A percentile compares a stretch with the other conserved stretches of the same genome.
Conservation (phyloP, 805 yeast genomes). For the Wickerhamiella azymoides region DNA sequence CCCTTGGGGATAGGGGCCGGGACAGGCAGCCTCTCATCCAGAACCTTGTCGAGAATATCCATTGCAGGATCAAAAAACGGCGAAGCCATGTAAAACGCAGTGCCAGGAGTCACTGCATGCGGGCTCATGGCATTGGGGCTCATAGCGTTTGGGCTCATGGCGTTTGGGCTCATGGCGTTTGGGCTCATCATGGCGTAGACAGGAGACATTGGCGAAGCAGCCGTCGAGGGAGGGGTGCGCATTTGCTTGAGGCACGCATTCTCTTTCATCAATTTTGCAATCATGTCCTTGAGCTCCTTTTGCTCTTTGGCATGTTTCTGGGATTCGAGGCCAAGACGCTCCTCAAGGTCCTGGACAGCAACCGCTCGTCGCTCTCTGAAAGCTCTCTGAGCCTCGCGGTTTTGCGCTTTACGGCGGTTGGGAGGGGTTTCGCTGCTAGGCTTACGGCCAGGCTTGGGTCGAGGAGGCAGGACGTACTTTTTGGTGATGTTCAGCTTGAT, state of each 20-base stretch:
- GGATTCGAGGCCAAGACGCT: slow-evolving; percentile 85
- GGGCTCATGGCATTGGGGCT: slow-evolving; percentile 20
- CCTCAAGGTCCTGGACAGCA: slow-evolving; percentile 45
- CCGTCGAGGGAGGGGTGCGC: slow-evolving; percentile 11
- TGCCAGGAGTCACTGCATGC: neutral
- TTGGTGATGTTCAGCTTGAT: slow-evolving; percentile 39
- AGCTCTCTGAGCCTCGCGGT: slow-evolving; percentile 69
- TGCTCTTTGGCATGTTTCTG: slow-evolving; percentile 60
- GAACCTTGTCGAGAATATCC: slow-evolving; percentile 25
- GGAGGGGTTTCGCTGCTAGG: slow-evolving; percentile 70
- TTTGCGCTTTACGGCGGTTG: slow-evolving; percentile 37
- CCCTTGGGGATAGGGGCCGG: slow-evolving; percentile 22
- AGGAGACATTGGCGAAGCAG: slow-evolving; percentile 12
- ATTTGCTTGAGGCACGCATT: slow-evolving; percentile 29
- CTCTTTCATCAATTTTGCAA: slow-evolving; percentile 53
- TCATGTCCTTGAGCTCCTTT: slow-evolving; percentile 60
- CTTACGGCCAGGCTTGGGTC: slow-evolving; percentile 53
- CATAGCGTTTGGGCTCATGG: neutral
- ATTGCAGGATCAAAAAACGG: slow-evolving; percentile 8
- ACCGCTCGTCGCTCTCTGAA: slow-evolving; percentile 68
- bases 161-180: neutral
- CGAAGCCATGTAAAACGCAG: neutral
- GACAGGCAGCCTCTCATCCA: slow-evolving; percentile 26
- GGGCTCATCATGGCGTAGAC: slow-evolving; percentile 4
- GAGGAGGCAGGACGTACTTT: slow-evolving; percentile 74